Evolutionary conservation across 2,329 filamentous ascomycete genomes (phyloP).

Genomic region (Colletotrichum sansevieriae): DNA sequence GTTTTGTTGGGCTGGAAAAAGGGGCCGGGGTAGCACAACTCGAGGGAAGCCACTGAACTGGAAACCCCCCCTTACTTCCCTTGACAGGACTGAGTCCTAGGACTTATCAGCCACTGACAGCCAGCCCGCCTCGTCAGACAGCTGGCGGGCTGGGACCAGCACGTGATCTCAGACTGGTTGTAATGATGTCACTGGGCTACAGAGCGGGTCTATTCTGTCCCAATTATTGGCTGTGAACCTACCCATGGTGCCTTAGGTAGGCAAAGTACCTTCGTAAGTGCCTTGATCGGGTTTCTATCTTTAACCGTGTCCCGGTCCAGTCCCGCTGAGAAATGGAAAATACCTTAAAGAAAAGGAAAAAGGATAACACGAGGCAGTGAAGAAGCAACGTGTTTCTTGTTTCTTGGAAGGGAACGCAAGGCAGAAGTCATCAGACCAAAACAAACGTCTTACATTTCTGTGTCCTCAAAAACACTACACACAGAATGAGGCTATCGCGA

Average conservation of each 20-base stretch:
- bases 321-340: background rate
- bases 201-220: background rate
- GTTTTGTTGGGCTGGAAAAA: too few species aligned
- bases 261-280: too few species aligned
- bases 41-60: background rate
- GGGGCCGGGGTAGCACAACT: background rate
- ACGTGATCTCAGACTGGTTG: slow-evolving; percentile 13
- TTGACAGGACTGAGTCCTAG: background rate
- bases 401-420: background rate
- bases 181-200: slow-evolving; percentile 5
- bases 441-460: background rate
- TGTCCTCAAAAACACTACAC: too few species aligned
- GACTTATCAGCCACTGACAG: background rate
- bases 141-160: background rate
- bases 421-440: slow-evolving; percentile 5
- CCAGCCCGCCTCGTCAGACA: background rate
- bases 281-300: background rate
- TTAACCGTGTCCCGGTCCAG: background rate
- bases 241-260: too few species aligned
- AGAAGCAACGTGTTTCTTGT: slow-evolving; percentile 23
- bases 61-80: background rate
- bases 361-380: background rate
- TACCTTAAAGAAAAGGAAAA: background rate
- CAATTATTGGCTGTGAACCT: background rate
- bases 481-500: background rate